Evolutionary conservation across 441 rosid species (phyloP), one percentile per base, ranked within the genome.

Genomic region (Brassica balearica): DNA sequence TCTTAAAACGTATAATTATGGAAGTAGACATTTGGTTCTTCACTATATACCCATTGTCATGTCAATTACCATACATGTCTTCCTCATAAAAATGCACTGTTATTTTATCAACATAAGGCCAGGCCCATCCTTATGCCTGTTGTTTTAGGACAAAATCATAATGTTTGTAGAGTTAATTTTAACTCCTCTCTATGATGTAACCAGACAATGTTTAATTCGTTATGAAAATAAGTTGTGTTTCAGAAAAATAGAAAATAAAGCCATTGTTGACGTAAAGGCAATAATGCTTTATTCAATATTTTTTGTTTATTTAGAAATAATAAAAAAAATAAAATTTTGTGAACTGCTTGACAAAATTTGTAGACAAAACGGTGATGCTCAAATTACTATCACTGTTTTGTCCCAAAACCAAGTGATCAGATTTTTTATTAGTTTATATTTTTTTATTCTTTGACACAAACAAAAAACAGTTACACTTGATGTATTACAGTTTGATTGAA

Each of bases 1-100:
- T 29, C 15, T 2, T 23, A 67, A 17, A 43, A 15, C 11, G 63
- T 53, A 27, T 12, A 8, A 46, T 15, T 56, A 19, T 55, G 60
- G 60, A 56, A 56, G 61, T 56, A 19, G 61, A 56, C 25, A 19
- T 7, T 56, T 56, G 25, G 60, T 55, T 15, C 60, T 55, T 55
- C 22, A 55, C 60, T 55, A 53, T 53, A 53, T 53, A 17, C 22
- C 22, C 60, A 15, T 55, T 15, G 60, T 53, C 59, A 53, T 53
- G 59, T 53, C 59, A 53, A 15, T 53, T 53, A 53, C 59, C 20
- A 53, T 53, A 53, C 59, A 53, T 53, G 59, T 53, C 3, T 14
- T 53, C 20, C 59, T 5, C 20, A 53, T 15, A 17, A 9, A 55
- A 6, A 6, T 55, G 23, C 9, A 2, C 19, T 2, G 10, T 6